phyloP scores from a whole-genome alignment of 176 grass and related monocot species.

The Cymbopogon citratus region DNA sequence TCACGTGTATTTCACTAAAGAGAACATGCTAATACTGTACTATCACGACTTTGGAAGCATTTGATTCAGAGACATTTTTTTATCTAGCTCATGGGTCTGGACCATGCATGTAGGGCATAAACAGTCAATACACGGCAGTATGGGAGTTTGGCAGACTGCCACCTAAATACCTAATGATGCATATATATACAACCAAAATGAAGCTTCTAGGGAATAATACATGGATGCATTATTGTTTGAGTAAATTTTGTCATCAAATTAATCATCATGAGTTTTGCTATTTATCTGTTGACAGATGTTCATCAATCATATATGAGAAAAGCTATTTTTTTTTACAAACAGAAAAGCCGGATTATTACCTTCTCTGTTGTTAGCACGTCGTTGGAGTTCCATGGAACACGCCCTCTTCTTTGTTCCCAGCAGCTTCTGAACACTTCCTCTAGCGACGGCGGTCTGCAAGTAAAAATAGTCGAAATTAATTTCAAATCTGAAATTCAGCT shows the following conservation, averaged over 20 bases:
- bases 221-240: neutral
- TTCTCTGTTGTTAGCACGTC: neutral
- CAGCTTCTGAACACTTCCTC: slow-evolving; percentile 33
- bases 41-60: neutral
- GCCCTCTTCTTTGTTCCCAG: slow-evolving; percentile 36
- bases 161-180: slow-evolving; percentile 40
- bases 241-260: neutral
- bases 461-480: neutral
- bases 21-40: neutral
- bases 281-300: too few species aligned
- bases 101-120: neutral
- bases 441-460: slow-evolving; percentile 29
- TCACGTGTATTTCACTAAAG: too few species aligned
- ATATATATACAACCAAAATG: slow-evolving; percentile 2
- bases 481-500: neutral
- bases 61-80: neutral
- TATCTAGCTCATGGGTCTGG: neutral
- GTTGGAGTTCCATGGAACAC: slow-evolving; percentile 14
- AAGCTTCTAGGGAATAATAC: slow-evolving; percentile 13
- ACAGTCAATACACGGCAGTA: slow-evolving; percentile 37
- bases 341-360: slow-evolving; percentile 8
- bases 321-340: too few species aligned
- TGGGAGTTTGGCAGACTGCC: slow-evolving; percentile 10
- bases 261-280: neutral
- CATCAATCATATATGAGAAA: too few species aligned